Percentiles rank a stretch among this genome's conserved stretches.
phyloP scores from a whole-genome alignment of 257 asterid species.

The Galeopsis tetrahit region DNA sequence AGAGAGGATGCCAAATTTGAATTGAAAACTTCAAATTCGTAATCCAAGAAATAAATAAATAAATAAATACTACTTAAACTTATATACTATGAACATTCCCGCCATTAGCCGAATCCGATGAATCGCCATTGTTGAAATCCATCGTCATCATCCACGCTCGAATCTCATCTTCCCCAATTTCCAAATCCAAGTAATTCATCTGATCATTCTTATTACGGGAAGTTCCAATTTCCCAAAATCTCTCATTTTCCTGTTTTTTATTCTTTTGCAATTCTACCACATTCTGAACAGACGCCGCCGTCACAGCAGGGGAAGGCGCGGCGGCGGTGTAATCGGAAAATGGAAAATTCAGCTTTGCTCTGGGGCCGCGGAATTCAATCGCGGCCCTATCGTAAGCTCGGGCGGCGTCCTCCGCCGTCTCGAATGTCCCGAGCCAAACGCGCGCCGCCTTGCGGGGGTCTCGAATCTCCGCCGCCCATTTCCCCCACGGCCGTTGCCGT shows the following conservation, averaged over 20 bases:
- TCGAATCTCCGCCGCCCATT: constrained; percentile 93
- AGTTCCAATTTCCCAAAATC: constrained; percentile 33
- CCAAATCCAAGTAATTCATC: constrained; percentile 46
- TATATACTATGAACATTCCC: constrained; percentile 47
- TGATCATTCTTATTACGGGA: constrained; percentile 2
- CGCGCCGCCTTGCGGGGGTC: constrained; percentile 84
- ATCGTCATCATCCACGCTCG: constrained; percentile 64
- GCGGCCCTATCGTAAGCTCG: constrained; percentile 88
- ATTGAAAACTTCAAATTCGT: constrained; percentile 10
- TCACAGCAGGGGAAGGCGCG: constrained; percentile 12
- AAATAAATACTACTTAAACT: neutral
- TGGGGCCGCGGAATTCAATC: constrained; percentile 83
- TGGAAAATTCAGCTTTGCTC: constrained; percentile 84
- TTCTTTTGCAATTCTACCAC: constrained; percentile 2
- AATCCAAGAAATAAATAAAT: neutral
- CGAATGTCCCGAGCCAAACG: constrained; percentile 92
- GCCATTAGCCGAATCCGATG: constrained; percentile 59
- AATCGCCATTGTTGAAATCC: constrained; percentile 59
- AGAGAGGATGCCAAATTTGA: constrained; percentile 24
- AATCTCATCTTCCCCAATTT: constrained; percentile 57
- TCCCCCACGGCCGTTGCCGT: constrained; percentile 94
- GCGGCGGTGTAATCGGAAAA: constrained; percentile 63
- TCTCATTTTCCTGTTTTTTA: constrained; percentile 18
- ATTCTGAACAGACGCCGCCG: constrained; percentile 1
- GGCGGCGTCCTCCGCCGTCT: constrained; percentile 82